Conservation (phyloP, 2,329 filamentous ascomycete genomes). For the Penicillium sp. region DNA sequence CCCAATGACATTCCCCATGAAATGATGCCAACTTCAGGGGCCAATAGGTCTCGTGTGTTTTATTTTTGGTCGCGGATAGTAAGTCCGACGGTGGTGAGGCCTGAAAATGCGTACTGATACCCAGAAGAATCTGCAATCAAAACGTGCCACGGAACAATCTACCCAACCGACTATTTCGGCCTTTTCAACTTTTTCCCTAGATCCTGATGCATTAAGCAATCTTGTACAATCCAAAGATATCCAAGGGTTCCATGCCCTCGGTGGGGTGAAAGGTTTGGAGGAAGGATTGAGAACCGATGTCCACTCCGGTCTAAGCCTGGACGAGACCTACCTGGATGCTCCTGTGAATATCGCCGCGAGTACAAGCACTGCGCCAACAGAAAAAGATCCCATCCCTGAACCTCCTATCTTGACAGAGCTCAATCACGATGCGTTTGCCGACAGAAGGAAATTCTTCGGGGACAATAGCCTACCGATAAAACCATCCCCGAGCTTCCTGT, state of each 20-base stretch:
- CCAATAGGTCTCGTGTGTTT: not conserved
- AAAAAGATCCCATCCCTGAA: not conserved
- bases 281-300: constrained; percentile 62
- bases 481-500: constrained; percentile 64
- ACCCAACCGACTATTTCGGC: not conserved
- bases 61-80: not conserved
- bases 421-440: constrained; percentile 28
- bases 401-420: not conserved
- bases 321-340: constrained; percentile 59
- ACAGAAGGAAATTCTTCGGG: constrained; percentile 62
- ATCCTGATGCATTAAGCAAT: not conserved
- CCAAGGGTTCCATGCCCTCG: not conserved
- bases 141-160: not conserved
- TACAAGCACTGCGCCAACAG: not conserved
- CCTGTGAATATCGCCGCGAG: constrained; percentile 20
- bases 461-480: constrained; percentile 65
- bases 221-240: constrained; percentile 3
- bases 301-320: constrained; percentile 59
- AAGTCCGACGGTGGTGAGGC: not conserved
- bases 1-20: not conserved
- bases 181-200: not conserved
- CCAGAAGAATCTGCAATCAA: not conserved
- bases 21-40: not conserved
- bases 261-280: constrained; percentile 59
- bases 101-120: not conserved